Evolutionary conservation across 768 basidiomycete genomes (phyloP).

Genomic region (Lactarius psammicola): DNA sequence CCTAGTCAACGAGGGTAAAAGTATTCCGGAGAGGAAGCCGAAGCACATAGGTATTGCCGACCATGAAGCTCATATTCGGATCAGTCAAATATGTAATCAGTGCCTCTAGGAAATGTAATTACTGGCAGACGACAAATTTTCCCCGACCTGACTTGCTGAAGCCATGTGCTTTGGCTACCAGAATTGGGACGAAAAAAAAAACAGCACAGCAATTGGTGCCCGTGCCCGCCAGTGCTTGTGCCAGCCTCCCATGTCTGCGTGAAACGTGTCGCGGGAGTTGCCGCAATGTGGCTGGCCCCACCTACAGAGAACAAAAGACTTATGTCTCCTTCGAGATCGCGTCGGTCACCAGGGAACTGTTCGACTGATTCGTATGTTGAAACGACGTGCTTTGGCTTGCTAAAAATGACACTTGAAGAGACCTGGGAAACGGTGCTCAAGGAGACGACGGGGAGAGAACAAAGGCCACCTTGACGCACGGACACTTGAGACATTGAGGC

Average conservation of each 20-base stretch:
- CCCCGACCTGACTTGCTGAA: background rate
- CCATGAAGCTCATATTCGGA: slow-evolving; percentile 17
- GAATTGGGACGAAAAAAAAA: background rate
- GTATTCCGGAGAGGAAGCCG: no score
- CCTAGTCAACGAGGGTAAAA: background rate
- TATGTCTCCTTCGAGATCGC: background rate
- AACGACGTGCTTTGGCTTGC: background rate
- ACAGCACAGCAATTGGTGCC: background rate
- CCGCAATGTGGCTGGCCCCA: background rate
- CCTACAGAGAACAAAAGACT: no score
- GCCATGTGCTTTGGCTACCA: background rate
- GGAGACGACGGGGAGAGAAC: background rate
- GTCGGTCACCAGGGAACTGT: background rate
- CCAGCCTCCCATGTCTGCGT: background rate
- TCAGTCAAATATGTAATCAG: background rate
- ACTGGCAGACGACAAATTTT: slow-evolving; percentile 26
- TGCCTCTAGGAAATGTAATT: background rate
- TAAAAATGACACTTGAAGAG: no score
- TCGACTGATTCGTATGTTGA: background rate
- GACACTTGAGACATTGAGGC: background rate
- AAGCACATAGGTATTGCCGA: slow-evolving; percentile 17
- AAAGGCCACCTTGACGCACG: background rate
- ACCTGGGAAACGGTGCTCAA: slow-evolving; percentile 10
- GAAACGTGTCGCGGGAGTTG: background rate
- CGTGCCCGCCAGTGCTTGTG: background rate